A percentile compares a stretch with the other conserved stretches of the same genome.
These are phyloP conservation scores for Malassezia dermatis DNA, from an alignment of 1,284 basidiomycete species.

Conservation along the genomic window DNA sequence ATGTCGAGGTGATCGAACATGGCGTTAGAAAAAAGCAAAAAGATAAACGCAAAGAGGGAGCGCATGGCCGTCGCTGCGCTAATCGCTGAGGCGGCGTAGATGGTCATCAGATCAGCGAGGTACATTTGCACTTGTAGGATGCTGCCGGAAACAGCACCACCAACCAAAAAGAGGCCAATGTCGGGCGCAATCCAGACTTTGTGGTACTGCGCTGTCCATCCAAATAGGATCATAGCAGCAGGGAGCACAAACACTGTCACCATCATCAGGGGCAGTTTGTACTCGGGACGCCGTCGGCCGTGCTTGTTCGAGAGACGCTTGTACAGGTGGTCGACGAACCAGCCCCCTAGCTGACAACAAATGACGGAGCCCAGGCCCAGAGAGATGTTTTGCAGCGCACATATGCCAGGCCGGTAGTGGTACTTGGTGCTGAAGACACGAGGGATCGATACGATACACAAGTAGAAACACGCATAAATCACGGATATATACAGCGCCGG, in stretches of 20 bases:
- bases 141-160: conserved; percentile 21
- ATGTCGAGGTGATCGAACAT: conserved; percentile 39
- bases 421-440: conserved; percentile 55
- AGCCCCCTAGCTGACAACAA: conserved; percentile 56
- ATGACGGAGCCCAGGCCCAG: conserved; percentile 48
- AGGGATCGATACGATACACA: conserved; percentile 61
- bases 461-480: conserved; percentile 47
- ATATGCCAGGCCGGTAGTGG: conserved; percentile 52
- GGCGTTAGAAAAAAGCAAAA: conserved; percentile 36
- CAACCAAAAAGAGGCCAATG: conserved; percentile 25
- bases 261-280: conserved; percentile 54
- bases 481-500: conserved; percentile 52
- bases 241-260: conserved; percentile 54
- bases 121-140: conserved; percentile 32
- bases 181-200: conserved; percentile 62
- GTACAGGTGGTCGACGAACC: conserved; percentile 56
- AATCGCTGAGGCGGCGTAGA: conserved; percentile 45
- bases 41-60: conserved; percentile 41
- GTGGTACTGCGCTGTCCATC: conserved; percentile 57
- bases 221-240: conserved; percentile 58
- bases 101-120: conserved; percentile 34
- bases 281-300: conserved; percentile 54
- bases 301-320: conserved; percentile 54
- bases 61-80: conserved; percentile 38
- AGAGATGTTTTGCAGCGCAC: conserved; percentile 59